Percentiles rank a stretch among this genome's conserved stretches.
Evolutionary conservation across 805 yeast species (phyloP).

Genomic region (Yarrowia keelungensis): DNA sequence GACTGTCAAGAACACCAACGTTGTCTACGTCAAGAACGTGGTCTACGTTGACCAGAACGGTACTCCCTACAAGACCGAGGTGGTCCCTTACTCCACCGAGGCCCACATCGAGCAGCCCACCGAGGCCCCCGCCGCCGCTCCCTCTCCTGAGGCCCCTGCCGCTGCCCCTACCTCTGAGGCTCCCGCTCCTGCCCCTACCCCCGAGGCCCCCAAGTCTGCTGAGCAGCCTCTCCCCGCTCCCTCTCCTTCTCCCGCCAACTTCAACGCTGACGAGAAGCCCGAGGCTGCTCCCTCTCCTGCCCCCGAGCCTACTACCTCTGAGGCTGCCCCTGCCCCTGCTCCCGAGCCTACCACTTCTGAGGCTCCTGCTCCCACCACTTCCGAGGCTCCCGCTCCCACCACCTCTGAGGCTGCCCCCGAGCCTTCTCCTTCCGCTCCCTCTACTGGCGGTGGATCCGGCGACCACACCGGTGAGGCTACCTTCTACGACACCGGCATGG

Average conservation of each 20-base stretch:
- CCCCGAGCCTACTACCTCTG: constrained; percentile 36
- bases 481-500: constrained; percentile 49
- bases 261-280: constrained; percentile 21
- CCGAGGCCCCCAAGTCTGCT: constrained; percentile 38
- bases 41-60: constrained; percentile 46
- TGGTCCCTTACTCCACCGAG: constrained; percentile 43
- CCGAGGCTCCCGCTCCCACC: constrained; percentile 23
- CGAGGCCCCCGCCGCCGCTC: constrained; percentile 36
- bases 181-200: constrained; percentile 38
- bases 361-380: constrained; percentile 21
- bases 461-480: constrained; percentile 45
- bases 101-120: constrained; percentile 38
- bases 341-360: constrained; percentile 22
- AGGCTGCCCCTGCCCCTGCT: constrained; percentile 35
- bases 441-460: constrained; percentile 39
- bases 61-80: constrained; percentile 42
- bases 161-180: constrained; percentile 40
- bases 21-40: constrained; percentile 44
- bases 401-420: constrained; percentile 38
- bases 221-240: constrained; percentile 40
- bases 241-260: constrained; percentile 34
- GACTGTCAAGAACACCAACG: constrained; percentile 41
- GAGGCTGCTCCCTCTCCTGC: constrained; percentile 18
- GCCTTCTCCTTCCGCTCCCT: constrained; percentile 38
- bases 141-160: constrained; percentile 39